Evolutionary conservation across 192 early-diverging fungal species (phyloP), one percentile per base, ranked within the genome.

Genomic region (Thoreauomyces humboldtii): DNA sequence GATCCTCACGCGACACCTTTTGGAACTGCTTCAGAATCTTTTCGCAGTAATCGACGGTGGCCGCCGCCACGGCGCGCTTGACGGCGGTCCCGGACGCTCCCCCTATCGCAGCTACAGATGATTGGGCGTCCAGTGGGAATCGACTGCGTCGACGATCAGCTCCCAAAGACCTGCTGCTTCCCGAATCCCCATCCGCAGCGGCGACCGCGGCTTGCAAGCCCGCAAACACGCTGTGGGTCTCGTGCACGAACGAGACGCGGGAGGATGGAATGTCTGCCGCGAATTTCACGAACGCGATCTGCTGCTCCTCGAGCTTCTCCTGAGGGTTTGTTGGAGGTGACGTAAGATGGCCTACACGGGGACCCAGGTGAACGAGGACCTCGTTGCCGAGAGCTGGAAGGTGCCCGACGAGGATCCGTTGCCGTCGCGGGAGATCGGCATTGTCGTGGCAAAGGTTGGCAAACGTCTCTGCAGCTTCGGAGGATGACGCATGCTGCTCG

Each of bases 161-260:
- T 29, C 28, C 14, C 15, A 1, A 22, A 17, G 47, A 51, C 43
- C 2, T 24, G 15, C 17, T n/a, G 9, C 15, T 4, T 14, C 50
- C 19, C 24, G 21, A 19, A 44, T 7, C 43, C 7, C 25, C 64
- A 11, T 15, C 41, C 37, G 38, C 42, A 27, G 9, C 2, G 34
- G 11, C 12, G 21, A 36, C 31, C 45, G 44, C 32, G 19, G 19
- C 43, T 25, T 68, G 57, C 57, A 68, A 27, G 22, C 11, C 57
- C 14, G 66, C 58, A 32, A 68, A 68, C 9, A 68, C 32, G 32
- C 35, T 36, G 28, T 41, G 34, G 6, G 66, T 47, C 22, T 41
- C 41, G 44, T 59, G 44, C 31, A 68, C 47, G 36, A 68, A 68
- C 6, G 53, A 15, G 4, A 41, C 43, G 9, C 54, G 64, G 3